Conservation (phyloP, 2,329 filamentous ascomycete species). For the Nemania bipapillata region DNA sequence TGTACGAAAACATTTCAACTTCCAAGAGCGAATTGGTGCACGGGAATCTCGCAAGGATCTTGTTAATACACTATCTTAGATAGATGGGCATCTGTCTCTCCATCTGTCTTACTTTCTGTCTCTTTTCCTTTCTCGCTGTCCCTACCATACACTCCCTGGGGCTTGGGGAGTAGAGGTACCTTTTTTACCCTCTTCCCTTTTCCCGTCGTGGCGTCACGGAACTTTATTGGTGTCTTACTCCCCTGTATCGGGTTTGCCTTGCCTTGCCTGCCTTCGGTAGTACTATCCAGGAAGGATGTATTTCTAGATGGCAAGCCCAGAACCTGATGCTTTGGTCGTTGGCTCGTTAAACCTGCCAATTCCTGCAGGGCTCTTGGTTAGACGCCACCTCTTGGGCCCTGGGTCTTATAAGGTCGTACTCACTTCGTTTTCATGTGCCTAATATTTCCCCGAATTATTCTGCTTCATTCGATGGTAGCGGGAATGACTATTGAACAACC, state of each 20-base stretch:
- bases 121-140: neutral
- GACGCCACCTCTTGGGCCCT: constrained; percentile 4
- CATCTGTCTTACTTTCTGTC: constrained; percentile 9
- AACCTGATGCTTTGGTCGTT: neutral
- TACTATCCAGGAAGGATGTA: constrained; percentile 5
- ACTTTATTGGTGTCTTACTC: constrained; percentile 17
- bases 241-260: constrained; percentile 6
- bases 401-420: constrained; percentile 1
- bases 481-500: neutral
- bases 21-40: constrained; percentile 28
- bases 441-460: neutral
- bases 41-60: constrained; percentile 30
- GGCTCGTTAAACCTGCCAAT: constrained; percentile 16
- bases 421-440: neutral
- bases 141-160: constrained; percentile 10
- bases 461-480: neutral
- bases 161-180: constrained; percentile 12
- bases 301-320: constrained; percentile 5
- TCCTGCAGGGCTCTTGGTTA: neutral
- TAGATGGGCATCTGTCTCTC: constrained; percentile 15
- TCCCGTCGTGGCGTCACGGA: constrained; percentile 19
- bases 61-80: constrained; percentile 22
- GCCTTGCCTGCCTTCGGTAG: constrained; percentile 8
- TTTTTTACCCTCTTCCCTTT: neutral
- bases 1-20: constrained; percentile 21